Conservation (phyloP, 1,139 yeast species). For the Petasospora rhodanensis region DNA sequence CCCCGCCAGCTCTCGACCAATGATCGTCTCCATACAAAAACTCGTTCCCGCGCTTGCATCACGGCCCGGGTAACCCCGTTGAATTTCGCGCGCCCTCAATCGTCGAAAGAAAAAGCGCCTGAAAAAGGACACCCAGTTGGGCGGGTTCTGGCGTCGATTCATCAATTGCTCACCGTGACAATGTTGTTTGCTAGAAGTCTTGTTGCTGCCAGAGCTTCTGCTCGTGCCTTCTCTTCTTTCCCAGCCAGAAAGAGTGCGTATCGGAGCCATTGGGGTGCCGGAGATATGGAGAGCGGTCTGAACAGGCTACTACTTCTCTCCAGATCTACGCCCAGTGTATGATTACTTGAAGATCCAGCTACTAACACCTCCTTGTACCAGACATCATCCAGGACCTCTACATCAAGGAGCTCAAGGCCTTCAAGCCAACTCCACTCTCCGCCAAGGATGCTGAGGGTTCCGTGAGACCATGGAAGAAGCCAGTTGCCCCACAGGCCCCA, state of each 20-base stretch:
- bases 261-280: background rate
- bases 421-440: slow-evolving; percentile 77
- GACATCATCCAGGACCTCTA: slow-evolving; percentile 75
- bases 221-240: slow-evolving; percentile 34
- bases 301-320: background rate
- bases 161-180: too few relatives aligned
- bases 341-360: too few relatives aligned
- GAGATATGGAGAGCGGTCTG: background rate
- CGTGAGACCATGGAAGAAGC: slow-evolving; percentile 78
- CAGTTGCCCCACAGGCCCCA: slow-evolving; percentile 71
- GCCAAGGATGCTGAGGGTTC: slow-evolving; percentile 73
- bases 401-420: slow-evolving; percentile 79
- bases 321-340: too few relatives aligned
- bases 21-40: too few relatives aligned
- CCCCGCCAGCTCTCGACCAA: too few relatives aligned
- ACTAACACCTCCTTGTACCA: too few relatives aligned
- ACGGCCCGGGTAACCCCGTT: background rate
- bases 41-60: too few relatives aligned
- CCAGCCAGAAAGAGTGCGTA: slow-evolving; percentile 28
- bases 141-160: too few relatives aligned
- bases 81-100: background rate
- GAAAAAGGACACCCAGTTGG: slow-evolving; percentile 3
- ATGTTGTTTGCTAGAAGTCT: slow-evolving; percentile 17
- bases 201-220: slow-evolving; percentile 19
- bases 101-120: slow-evolving; percentile 4